Percentiles rank a stretch among this genome's conserved stretches.
Conservation (phyloP, 768 basidiomycete species). For the Serpula lacrymans region DNA sequence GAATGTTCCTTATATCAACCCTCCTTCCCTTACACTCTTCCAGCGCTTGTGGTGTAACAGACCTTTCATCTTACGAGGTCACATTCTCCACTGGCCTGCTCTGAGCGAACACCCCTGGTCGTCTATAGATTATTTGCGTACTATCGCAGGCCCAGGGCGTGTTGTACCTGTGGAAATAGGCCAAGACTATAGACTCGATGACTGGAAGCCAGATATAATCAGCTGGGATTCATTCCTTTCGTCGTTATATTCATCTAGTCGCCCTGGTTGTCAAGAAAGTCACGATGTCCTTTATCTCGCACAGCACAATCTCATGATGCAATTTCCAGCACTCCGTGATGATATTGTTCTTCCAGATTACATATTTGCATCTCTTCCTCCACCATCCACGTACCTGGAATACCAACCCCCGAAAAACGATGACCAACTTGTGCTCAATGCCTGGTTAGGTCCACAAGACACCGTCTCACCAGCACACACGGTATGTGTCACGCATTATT, state of each 20-base stretch:
- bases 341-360: conserved; percentile 91
- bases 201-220: conserved; percentile 83
- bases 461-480: conserved; percentile 90
- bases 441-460: conserved; percentile 78
- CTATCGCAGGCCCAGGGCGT: conserved; percentile 73
- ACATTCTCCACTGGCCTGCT: conserved; percentile 76
- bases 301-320: conserved; percentile 80
- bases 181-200: conserved; percentile 69
- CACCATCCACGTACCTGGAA: conserved; percentile 38
- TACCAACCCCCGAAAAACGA: conserved; percentile 68
- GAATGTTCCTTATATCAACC: conserved; percentile 37
- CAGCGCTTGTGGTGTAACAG: conserved; percentile 34
- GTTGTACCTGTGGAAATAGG: conserved; percentile 92
- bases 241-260: conserved; percentile 28
- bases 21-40: conserved; percentile 54
- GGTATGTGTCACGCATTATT: conserved; percentile 39
- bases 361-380: conserved; percentile 60
- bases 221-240: conserved; percentile 73
- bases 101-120: conserved; percentile 66
- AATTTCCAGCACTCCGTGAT: conserved; percentile 73
- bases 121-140: conserved; percentile 63
- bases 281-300: conserved; percentile 71
- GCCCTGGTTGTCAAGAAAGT: conserved; percentile 16
- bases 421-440: conserved; percentile 66
- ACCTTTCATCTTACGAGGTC: conserved; percentile 76